Conservation (phyloP, 2,329 filamentous ascomycete genomes). For the Colletotrichum sansevieriae region DNA sequence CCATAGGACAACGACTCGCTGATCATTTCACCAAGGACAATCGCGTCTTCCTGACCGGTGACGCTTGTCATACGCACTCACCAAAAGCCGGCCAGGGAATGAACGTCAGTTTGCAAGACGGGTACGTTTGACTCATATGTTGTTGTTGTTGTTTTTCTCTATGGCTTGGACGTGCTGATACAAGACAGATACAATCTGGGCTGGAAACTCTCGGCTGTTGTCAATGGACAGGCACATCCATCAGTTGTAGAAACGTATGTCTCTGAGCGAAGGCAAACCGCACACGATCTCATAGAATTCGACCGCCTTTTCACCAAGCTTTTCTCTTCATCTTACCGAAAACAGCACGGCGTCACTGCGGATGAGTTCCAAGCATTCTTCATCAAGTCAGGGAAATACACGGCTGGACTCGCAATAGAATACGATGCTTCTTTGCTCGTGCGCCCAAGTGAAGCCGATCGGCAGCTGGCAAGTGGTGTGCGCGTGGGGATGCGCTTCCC, state of each 20-base stretch:
- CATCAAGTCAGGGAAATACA: slow-evolving; percentile 68
- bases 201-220: slow-evolving; percentile 95
- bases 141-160: too few relatives aligned
- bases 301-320: slow-evolving; percentile 91
- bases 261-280: slow-evolving; percentile 84
- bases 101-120: slow-evolving; percentile 84
- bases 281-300: slow-evolving; percentile 86
- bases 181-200: slow-evolving; percentile 75
- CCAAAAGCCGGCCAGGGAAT: slow-evolving; percentile 84
- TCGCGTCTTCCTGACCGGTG: slow-evolving; percentile 80
- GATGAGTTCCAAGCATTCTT: slow-evolving; percentile 70
- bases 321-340: slow-evolving; percentile 71
- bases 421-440: slow-evolving; percentile 67
- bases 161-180: too few relatives aligned
- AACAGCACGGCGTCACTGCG: slow-evolving; percentile 55
- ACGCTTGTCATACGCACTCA: slow-evolving; percentile 82
- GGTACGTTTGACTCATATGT: slow-evolving; percentile 52
- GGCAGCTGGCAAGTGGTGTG: slow-evolving; percentile 55
- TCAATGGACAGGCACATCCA: slow-evolving; percentile 81
- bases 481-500: slow-evolving; percentile 68
- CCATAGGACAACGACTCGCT: slow-evolving; percentile 80
- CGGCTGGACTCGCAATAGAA: slow-evolving; percentile 68
- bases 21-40: slow-evolving; percentile 76
- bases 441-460: slow-evolving; percentile 46
- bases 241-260: slow-evolving; percentile 87